These are phyloP conservation scores for Colletotrichum musae DNA, from an alignment of 2,329 filamentous ascomycete species.

Conservation along the genomic window DNA sequence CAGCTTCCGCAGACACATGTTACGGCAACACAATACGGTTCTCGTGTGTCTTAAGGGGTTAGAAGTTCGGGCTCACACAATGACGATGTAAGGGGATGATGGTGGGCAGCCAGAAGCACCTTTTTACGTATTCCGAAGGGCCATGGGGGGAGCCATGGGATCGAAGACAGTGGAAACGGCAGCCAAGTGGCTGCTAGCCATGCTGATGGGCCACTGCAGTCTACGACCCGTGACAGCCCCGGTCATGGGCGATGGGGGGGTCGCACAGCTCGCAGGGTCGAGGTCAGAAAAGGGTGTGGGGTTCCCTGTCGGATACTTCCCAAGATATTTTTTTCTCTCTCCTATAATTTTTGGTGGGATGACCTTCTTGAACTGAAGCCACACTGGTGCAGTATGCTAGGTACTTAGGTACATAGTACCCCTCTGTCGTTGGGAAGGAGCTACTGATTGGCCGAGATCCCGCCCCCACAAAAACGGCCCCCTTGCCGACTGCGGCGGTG, in stretches of 20 bases:
- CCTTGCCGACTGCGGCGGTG: conserved; percentile 7
- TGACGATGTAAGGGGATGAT: conserved; percentile 40
- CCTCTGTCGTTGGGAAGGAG: conserved; percentile 33
- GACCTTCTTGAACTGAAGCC: conserved; percentile 16
- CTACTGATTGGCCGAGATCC: conserved; percentile 16
- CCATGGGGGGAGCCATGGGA: conserved; percentile 30
- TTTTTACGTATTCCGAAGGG: conserved; percentile 19
- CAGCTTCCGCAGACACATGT: conserved; percentile 36
- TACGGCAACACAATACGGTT: conserved; percentile 23
- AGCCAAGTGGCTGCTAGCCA: conserved; percentile 6
- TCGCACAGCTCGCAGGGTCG: conserved; percentile 25
- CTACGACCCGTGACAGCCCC: conserved; percentile 6
- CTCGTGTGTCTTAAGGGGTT: conserved; percentile 33
- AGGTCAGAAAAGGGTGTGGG: conserved; percentile 31
- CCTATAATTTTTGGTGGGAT: conserved; percentile 32
- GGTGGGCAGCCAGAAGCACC: conserved; percentile 12
- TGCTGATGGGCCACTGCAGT: conserved; percentile 3
- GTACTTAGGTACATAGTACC: not conserved
- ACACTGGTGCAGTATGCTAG: too few relatives aligned
- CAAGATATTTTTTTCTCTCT: conserved; percentile 14
- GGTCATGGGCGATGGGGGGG: conserved; percentile 36
- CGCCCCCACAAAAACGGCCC: conserved; percentile 16
- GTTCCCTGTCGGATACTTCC: conserved; percentile 28
- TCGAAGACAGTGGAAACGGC: conserved; percentile 23
- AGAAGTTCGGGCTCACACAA: conserved; percentile 14